Evolutionary conservation across 345 rosid genomes (phyloP).

Genomic region (Eucalyptus erythrocorys): DNA sequence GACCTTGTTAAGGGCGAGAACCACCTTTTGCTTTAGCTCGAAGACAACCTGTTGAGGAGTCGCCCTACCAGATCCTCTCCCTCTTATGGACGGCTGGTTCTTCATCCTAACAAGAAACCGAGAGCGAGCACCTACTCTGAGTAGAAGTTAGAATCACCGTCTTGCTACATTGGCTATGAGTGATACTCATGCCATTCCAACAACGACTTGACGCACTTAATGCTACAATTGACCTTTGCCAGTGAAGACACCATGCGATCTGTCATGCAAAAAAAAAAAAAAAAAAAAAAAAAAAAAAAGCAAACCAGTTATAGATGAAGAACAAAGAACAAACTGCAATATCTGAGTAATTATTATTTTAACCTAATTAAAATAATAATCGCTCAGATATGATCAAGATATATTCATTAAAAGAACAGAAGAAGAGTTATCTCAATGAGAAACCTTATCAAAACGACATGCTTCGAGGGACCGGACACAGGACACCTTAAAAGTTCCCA

Average conservation of each 20-base stretch:
- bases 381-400: neutral
- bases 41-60: slow-evolving; percentile 34
- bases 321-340: neutral
- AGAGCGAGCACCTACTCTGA: neutral
- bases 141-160: neutral
- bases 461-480: slow-evolving; percentile 68
- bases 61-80: slow-evolving; percentile 30
- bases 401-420: neutral
- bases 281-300: neutral
- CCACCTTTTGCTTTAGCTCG: slow-evolving; percentile 56
- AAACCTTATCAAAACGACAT: slow-evolving; percentile 90
- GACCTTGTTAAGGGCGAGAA: slow-evolving; percentile 61
- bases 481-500: slow-evolving; percentile 62
- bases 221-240: neutral
- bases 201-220: neutral
- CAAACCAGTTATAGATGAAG: neutral
- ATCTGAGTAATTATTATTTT: too few species aligned
- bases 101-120: slow-evolving; percentile 13
- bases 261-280: neutral
- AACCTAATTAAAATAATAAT: slow-evolving; percentile 32
- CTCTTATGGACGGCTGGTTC: slow-evolving; percentile 22
- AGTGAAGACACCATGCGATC: neutral
- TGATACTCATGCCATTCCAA: neutral
- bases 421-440: neutral
- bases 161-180: neutral